Evolutionary conservation across 2,329 filamentous ascomycete species (phyloP).

Genomic region (Claviceps africana): DNA sequence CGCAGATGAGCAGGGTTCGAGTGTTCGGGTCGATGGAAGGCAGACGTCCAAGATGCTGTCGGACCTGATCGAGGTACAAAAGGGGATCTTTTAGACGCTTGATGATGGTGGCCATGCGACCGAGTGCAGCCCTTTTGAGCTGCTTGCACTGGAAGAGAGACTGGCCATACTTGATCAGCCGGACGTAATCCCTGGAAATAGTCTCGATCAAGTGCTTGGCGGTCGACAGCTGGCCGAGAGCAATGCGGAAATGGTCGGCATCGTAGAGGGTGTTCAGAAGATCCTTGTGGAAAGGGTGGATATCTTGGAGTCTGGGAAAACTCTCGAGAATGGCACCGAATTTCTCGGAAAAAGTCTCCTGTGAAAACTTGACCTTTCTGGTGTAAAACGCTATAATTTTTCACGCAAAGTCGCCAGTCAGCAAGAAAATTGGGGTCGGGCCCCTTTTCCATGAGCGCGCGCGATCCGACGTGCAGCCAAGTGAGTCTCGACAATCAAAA

Average conservation of each 20-base stretch:
- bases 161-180: constrained; percentile 83
- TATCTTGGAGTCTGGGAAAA: constrained; percentile 84
- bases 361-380: constrained; percentile 94
- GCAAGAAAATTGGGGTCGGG: background rate
- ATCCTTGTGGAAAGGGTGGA: constrained; percentile 78
- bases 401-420: background rate
- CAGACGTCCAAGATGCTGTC: constrained; percentile 92
- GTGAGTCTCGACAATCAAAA: background rate
- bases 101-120: constrained; percentile 96
- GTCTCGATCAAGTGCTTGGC: constrained; percentile 95
- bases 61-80: constrained; percentile 78
- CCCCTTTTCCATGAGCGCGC: background rate
- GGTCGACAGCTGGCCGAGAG: constrained; percentile 87
- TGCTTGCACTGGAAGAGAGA: constrained; percentile 98
- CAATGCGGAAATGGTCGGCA: constrained; percentile 94
- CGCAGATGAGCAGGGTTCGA: constrained; percentile 86
- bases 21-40: constrained; percentile 98
- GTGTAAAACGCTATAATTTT: constrained; percentile 74
- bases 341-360: constrained; percentile 94
- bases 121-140: constrained; percentile 87
- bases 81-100: constrained; percentile 90
- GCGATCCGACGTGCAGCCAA: background rate
- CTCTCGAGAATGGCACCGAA: constrained; percentile 79
- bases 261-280: constrained; percentile 95
- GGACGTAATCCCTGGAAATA: constrained; percentile 89